These are phyloP conservation scores for Plasmodium fragile DNA, from an alignment of 169 alveolate species.

Conservation along the genomic window DNA sequence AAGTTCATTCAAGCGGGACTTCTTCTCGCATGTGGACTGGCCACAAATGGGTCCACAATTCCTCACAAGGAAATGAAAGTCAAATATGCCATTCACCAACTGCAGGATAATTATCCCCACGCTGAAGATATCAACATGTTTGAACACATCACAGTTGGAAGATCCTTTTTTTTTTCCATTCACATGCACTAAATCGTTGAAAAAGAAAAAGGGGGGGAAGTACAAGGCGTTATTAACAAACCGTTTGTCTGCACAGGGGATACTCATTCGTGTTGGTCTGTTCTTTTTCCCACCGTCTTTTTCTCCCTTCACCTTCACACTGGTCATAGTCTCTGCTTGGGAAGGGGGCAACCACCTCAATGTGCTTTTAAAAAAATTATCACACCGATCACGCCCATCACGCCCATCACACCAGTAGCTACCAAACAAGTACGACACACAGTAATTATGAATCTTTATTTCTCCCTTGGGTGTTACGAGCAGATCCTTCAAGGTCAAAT, in stretches of 20 bases:
- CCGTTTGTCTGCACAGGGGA: not conserved
- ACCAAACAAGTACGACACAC: constrained; percentile 26
- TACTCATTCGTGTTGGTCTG: not conserved
- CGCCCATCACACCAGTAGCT: not conserved
- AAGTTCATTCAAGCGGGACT: not conserved
- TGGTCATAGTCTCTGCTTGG: not conserved
- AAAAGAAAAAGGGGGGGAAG: constrained; percentile 5
- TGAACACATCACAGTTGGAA: not conserved
- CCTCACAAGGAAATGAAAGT: not conserved
- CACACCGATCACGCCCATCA: not conserved
- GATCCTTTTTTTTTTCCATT: constrained; percentile 1
- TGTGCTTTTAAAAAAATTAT: constrained; percentile 12
- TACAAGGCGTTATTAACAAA: constrained; percentile 3
- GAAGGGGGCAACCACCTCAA: not conserved
- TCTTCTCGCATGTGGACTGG: not conserved
- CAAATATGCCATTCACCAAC: constrained; percentile 24
- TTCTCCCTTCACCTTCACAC: not conserved
- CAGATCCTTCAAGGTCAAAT: constrained; percentile 12
- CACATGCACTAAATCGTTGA: not conserved
- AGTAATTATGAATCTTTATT: constrained; percentile 49
- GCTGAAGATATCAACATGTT: constrained; percentile 56
- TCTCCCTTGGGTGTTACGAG: constrained; percentile 33
- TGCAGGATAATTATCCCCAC: constrained; percentile 44
- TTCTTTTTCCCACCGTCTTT: not conserved
- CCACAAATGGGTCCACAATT: not conserved